A percentile compares a stretch with the other conserved stretches of the same genome.
Conservation (phyloP, 2,329 filamentous ascomycete genomes). For the Apiospora phragmitis region DNA sequence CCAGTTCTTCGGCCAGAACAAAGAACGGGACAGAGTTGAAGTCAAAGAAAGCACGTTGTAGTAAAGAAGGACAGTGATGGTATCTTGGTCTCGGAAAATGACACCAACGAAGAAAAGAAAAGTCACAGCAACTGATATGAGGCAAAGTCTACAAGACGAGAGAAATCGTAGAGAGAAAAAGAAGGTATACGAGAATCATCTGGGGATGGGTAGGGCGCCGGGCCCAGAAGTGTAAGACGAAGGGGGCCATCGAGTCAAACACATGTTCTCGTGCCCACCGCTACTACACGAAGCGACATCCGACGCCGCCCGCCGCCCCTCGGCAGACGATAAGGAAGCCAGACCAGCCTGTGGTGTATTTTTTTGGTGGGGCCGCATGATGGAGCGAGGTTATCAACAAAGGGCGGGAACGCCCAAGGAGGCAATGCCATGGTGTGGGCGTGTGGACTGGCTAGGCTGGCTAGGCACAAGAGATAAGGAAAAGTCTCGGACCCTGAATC, state of each 20-base stretch:
- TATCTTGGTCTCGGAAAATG: background rate
- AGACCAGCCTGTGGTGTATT: background rate
- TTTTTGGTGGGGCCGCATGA: background rate
- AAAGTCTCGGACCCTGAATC: conserved; percentile 4
- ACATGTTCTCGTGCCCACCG: background rate
- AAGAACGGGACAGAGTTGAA: background rate
- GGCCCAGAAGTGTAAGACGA: background rate
- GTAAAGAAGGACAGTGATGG: background rate
- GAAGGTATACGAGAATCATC: background rate
- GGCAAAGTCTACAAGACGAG: background rate
- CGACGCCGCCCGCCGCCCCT: background rate
- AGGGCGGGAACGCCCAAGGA: background rate
- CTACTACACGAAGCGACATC: background rate
- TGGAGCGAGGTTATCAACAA: conserved; percentile 5
- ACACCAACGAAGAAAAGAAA: background rate
- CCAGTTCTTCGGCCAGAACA: background rate
- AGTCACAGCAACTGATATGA: background rate
- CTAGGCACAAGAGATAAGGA: background rate
- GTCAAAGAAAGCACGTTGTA: background rate
- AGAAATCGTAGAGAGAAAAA: background rate
- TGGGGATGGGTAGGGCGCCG: background rate
- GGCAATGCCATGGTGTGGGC: conserved; percentile 1
- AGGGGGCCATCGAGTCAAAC: background rate
- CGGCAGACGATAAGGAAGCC: conserved; percentile 3
- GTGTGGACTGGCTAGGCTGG: background rate